Conservation (phyloP, 2,329 filamentous ascomycete genomes). For the Teratosphaeriaceae sp. region DNA sequence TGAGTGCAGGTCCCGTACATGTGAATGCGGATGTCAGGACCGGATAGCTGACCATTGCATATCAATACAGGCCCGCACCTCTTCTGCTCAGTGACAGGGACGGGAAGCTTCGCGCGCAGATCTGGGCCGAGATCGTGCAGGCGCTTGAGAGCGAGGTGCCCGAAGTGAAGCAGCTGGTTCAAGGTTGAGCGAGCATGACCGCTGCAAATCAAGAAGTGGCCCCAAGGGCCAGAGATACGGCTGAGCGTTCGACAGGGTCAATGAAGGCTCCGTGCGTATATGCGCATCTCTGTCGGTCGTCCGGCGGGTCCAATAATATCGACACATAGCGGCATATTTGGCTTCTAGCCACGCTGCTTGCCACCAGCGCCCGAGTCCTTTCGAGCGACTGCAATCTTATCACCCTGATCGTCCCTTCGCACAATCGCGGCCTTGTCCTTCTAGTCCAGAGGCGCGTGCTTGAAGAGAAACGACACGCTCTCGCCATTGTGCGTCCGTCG, state of each 20-base stretch:
- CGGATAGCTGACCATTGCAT: slow-evolving; percentile 4
- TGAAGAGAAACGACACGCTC: slow-evolving; percentile 62
- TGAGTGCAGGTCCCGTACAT: slow-evolving; percentile 3
- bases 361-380: not conserved
- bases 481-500: slow-evolving; percentile 63
- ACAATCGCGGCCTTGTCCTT: slow-evolving; percentile 4
- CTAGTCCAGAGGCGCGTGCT: slow-evolving; percentile 36
- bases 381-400: not conserved
- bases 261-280: too few species aligned
- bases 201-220: too few species aligned
- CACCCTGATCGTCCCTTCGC: not conserved
- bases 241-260: too few species aligned
- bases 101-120: slow-evolving; percentile 2
- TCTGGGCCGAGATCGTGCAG: slow-evolving; percentile 11
- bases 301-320: too few species aligned
- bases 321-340: too few species aligned
- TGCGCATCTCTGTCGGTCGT: too few species aligned
- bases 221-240: too few species aligned
- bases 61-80: slow-evolving; percentile 6
- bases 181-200: too few species aligned
- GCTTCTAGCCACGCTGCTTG: too few species aligned
- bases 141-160: slow-evolving; percentile 8
- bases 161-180: slow-evolving; percentile 8
- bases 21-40: too few species aligned
- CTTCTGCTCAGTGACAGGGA: slow-evolving; percentile 3